Percentiles rank a stretch among this genome's conserved stretches.
Conservation (phyloP, 805 yeast genomes). For the Ogataea glucozyma region DNA sequence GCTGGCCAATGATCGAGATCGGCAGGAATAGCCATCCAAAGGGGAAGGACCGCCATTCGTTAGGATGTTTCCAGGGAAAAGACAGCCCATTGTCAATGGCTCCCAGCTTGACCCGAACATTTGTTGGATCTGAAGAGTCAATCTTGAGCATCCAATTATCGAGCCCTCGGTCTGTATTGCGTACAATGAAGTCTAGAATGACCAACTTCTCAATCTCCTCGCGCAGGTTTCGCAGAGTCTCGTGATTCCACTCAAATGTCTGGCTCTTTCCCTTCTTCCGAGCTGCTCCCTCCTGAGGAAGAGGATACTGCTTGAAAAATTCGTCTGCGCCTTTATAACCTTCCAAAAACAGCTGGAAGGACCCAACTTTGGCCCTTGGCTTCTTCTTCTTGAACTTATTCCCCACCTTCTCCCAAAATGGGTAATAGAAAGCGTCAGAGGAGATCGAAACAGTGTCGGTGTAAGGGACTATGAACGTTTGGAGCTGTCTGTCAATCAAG, state of each 20-base stretch:
- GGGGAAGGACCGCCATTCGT: constrained; percentile 78
- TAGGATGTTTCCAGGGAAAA: constrained; percentile 82
- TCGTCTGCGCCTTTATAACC: constrained; percentile 63
- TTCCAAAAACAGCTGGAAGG: constrained; percentile 61
- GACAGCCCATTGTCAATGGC: constrained; percentile 78
- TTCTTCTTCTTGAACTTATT: constrained; percentile 26
- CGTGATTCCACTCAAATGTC: constrained; percentile 55
- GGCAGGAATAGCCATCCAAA: constrained; percentile 79
- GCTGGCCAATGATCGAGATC: constrained; percentile 60
- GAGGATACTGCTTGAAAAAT: constrained; percentile 56
- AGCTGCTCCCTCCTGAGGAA: constrained; percentile 37
- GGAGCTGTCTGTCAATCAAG: constrained; percentile 59
- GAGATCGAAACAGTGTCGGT: constrained; percentile 57
- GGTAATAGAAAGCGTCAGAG: constrained; percentile 53
- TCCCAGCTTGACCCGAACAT: constrained; percentile 53
- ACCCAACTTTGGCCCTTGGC: constrained; percentile 55
- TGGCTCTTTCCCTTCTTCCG: constrained; percentile 5
- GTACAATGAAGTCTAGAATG: constrained; percentile 66
- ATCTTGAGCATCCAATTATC: constrained; percentile 78
- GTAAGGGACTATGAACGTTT: constrained; percentile 61
- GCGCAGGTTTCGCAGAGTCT: constrained; percentile 50
- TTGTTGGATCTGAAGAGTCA: constrained; percentile 39
- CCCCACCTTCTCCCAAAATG: constrained; percentile 45
- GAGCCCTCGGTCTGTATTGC: constrained; percentile 73
- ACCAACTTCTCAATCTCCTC: constrained; percentile 68